phyloP scores from a whole-genome alignment of 2,329 filamentous ascomycete species.

The Pyrenochaeta sp. region DNA sequence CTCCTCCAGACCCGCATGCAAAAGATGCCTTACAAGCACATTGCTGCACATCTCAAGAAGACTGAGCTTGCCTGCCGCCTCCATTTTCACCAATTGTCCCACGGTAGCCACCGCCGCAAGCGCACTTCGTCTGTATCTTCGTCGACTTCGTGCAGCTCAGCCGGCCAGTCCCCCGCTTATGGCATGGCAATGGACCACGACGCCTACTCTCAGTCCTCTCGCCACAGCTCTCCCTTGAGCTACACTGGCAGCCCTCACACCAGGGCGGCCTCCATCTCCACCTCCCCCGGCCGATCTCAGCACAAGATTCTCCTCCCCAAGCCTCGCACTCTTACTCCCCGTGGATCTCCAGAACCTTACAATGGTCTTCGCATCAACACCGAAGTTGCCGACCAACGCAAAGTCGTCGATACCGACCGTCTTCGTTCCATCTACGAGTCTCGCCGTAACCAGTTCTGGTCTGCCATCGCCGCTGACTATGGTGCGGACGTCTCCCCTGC shows the following conservation, averaged over 20 bases:
- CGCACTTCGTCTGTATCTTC: slow-evolving; percentile 75
- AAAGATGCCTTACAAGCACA: slow-evolving; percentile 92
- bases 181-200: slow-evolving; percentile 47
- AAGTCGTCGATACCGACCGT: slow-evolving; percentile 69
- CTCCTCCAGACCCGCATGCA: slow-evolving; percentile 83
- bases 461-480: slow-evolving; percentile 75
- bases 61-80: slow-evolving; percentile 87
- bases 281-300: slow-evolving; percentile 64
- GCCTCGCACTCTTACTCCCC: slow-evolving; percentile 59
- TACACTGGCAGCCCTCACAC: slow-evolving; percentile 53
- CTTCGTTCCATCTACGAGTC: slow-evolving; percentile 75
- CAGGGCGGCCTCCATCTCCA: slow-evolving; percentile 47
- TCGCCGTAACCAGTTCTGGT: slow-evolving; percentile 78
- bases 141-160: slow-evolving; percentile 52
- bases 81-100: slow-evolving; percentile 86
- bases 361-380: slow-evolving; percentile 55
- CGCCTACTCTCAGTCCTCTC: slow-evolving; percentile 47
- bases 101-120: slow-evolving; percentile 82
- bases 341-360: slow-evolving; percentile 48
- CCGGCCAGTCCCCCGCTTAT: slow-evolving; percentile 50
- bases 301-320: slow-evolving; percentile 68
- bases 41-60: slow-evolving; percentile 84
- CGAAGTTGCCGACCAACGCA: slow-evolving; percentile 54
- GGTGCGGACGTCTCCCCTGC: slow-evolving; percentile 69
- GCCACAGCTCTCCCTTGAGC: slow-evolving; percentile 54